These are phyloP conservation scores for Sarocladium strictum DNA, from an alignment of 2,329 filamentous ascomycete species.

Conservation along the genomic window DNA sequence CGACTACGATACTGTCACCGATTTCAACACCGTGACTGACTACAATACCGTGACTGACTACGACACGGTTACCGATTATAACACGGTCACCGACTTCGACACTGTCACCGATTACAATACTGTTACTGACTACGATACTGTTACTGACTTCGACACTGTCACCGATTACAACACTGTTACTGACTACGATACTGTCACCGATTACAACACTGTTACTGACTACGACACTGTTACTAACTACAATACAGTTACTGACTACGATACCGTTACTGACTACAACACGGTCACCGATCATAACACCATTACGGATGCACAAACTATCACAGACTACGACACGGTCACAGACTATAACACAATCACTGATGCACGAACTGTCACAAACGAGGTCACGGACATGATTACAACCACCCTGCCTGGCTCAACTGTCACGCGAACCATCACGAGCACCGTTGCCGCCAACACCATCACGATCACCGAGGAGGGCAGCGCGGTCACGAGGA, in stretches of 20 bases:
- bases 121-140: neutral
- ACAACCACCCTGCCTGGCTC: conserved; percentile 18
- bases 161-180: neutral
- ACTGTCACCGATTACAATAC: conserved; percentile 5
- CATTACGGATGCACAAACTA: too few species aligned
- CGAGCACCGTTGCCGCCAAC: conserved; percentile 20
- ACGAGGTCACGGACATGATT: neutral
- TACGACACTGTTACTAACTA: neutral
- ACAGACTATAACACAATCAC: too few species aligned
- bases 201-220: conserved; percentile 1
- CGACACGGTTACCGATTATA: neutral
- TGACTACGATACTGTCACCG: neutral
- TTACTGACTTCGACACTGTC: neutral
- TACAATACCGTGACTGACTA: neutral
- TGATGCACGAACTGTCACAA: too few species aligned
- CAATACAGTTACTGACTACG: neutral
- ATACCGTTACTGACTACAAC: conserved; percentile 5
- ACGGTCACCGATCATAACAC: too few species aligned
- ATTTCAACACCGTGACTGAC: neutral
- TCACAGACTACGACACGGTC: too few species aligned
- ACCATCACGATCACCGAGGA: conserved; percentile 26
- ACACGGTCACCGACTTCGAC: neutral
- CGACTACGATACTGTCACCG: neutral
- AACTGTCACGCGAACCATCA: conserved; percentile 27
- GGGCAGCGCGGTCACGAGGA: conserved; percentile 23